A percentile compares a stretch with the other conserved stretches of the same genome.
Conservation (phyloP, 176 grass and related monocot genomes). For the Oryza brachyantha region DNA sequence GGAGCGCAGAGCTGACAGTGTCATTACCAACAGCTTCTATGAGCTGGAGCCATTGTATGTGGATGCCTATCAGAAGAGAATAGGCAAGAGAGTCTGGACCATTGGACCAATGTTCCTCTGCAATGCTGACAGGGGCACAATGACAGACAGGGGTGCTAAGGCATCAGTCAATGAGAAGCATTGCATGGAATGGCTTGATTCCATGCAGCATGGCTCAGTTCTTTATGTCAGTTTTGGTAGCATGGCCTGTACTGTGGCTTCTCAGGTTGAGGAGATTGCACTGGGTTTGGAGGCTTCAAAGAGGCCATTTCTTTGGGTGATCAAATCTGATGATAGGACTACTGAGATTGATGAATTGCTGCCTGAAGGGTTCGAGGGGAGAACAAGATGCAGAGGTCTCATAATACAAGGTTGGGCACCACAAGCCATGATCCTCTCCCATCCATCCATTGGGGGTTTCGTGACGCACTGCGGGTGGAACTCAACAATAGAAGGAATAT, state of each 20-base stretch:
- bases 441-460: slow-evolving; percentile 36
- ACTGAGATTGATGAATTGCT: slow-evolving; percentile 21
- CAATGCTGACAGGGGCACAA: neutral
- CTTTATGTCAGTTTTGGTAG: slow-evolving; percentile 49
- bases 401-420: slow-evolving; percentile 50
- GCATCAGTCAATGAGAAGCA: slow-evolving; percentile 5
- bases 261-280: neutral
- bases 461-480: slow-evolving; percentile 59
- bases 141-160: slow-evolving; percentile 21
- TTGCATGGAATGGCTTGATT: slow-evolving; percentile 41
- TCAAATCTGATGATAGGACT: slow-evolving; percentile 29
- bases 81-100: slow-evolving; percentile 25
- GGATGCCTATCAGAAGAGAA: slow-evolving; percentile 12
- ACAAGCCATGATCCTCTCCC: slow-evolving; percentile 45
- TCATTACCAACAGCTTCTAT: slow-evolving; percentile 34
- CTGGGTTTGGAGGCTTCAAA: slow-evolving; percentile 24
- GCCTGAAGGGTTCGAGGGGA: neutral
- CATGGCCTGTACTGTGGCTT: neutral
- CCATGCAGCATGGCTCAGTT: slow-evolving; percentile 4
- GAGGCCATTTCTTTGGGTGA: slow-evolving; percentile 50
- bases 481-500: slow-evolving; percentile 41
- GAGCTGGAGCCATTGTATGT: slow-evolving; percentile 31
- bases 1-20: neutral
- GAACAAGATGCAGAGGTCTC: neutral
- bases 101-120: slow-evolving; percentile 37